These are phyloP conservation scores for Colletotrichum noveboracense DNA, from an alignment of 2,329 filamentous ascomycete species.

Conservation along the genomic window DNA sequence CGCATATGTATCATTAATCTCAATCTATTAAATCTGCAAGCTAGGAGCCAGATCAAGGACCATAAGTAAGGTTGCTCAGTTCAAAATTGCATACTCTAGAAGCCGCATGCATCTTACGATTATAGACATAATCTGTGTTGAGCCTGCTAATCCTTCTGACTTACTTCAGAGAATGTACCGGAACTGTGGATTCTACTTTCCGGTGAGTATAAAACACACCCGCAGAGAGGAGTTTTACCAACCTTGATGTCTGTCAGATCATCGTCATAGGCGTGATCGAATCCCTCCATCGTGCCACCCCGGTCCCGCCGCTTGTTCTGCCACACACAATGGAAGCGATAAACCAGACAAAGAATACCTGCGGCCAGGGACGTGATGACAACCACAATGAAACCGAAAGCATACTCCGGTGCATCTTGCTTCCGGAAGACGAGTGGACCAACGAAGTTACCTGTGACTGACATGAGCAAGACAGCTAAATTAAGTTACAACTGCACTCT, in stretches of 20 bases:
- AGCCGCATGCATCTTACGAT: background rate
- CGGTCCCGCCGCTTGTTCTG: conserved; percentile 48
- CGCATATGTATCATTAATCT: background rate
- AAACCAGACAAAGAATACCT: conserved; percentile 42
- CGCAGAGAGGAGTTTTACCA: background rate
- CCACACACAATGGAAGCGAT: conserved; percentile 48
- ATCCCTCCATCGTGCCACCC: conserved; percentile 48
- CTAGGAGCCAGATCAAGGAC: background rate
- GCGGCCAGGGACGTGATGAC: conserved; percentile 35
- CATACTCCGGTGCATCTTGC: conserved; percentile 35
- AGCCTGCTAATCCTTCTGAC: background rate
- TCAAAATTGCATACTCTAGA: background rate
- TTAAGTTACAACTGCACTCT: background rate
- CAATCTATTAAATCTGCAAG: background rate
- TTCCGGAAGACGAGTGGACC: conserved; percentile 46
- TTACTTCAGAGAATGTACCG: conserved; percentile 24
- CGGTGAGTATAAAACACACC: background rate
- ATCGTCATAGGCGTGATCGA: conserved; percentile 58
- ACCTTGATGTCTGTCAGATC: conserved; percentile 51
- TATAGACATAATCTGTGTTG: background rate
- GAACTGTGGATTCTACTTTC: conserved; percentile 28
- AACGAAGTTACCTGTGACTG: conserved; percentile 41
- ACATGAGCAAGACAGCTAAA: background rate
- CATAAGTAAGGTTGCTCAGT: background rate
- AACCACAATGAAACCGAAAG: conserved; percentile 37